Conservation (phyloP, 495 filamentous ascomycete genomes). For the Talaromyces wortmannii region DNA sequence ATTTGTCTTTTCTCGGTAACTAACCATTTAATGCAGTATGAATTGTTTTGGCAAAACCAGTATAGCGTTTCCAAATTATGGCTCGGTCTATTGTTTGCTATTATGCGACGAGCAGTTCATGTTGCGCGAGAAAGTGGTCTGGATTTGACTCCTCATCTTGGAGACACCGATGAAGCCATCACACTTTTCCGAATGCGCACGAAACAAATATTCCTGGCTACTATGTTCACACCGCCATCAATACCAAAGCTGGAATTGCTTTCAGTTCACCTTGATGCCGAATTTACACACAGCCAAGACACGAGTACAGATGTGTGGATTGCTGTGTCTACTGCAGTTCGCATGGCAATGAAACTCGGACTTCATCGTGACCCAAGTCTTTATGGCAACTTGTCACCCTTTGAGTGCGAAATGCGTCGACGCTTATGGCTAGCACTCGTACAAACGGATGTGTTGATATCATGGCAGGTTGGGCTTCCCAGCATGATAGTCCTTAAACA, state of each 20-base stretch:
- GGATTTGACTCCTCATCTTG: constrained; percentile 1
- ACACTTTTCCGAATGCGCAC: background rate
- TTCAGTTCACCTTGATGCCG: constrained; percentile 36
- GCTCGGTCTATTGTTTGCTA: constrained; percentile 27
- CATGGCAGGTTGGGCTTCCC: constrained; percentile 39
- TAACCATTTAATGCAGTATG: constrained; percentile 17
- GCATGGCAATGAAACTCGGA: constrained; percentile 37
- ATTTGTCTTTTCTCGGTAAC: background rate
- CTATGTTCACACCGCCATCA: constrained; percentile 34
- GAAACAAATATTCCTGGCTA: constrained; percentile 5
- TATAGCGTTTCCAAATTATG: constrained; percentile 25
- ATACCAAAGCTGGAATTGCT: constrained; percentile 36
- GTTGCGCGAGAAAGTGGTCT: constrained; percentile 2
- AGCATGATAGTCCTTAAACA: constrained; percentile 33
- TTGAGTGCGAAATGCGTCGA: constrained; percentile 38
- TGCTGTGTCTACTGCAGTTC: constrained; percentile 30
- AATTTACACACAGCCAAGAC: constrained; percentile 38
- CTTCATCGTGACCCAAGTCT: constrained; percentile 36
- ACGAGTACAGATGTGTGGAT: constrained; percentile 41
- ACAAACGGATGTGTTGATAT: constrained; percentile 35
- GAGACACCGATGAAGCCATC: constrained; percentile 3
- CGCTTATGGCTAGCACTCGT: constrained; percentile 29
- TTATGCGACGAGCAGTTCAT: constrained; percentile 21
- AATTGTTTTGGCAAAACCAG: constrained; percentile 27
- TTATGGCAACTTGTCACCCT: constrained; percentile 25